Conservation (phyloP, 73 alveolate species). For the Urostyla sp. region DNA sequence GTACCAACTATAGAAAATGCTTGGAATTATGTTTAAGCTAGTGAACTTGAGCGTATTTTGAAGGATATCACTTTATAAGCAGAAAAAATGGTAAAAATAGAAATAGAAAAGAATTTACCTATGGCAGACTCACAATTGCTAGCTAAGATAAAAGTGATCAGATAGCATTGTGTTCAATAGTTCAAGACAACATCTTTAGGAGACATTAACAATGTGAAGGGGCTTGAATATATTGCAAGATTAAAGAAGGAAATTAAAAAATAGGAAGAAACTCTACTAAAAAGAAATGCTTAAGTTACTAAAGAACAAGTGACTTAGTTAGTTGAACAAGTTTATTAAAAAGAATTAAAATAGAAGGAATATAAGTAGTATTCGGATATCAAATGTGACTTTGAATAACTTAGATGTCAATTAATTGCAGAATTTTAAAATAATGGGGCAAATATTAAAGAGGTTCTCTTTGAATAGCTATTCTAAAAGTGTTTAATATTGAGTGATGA, state of each 20-base stretch:
- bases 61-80: conserved; percentile 1
- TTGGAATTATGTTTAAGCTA: conserved; percentile 74
- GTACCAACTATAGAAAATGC: conserved; percentile 87
- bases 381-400: conserved; percentile 41
- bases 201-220: conserved; percentile 10
- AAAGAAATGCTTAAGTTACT: conserved; percentile 27
- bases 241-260: conserved; percentile 47
- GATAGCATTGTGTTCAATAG: not conserved
- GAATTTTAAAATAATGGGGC: not conserved
- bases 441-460: conserved; percentile 37
- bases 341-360: conserved; percentile 15
- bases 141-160: not conserved
- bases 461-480: conserved; percentile 26
- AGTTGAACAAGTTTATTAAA: not conserved
- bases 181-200: conserved; percentile 34
- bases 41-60: conserved; percentile 42
- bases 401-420: conserved; percentile 16
- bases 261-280: not conserved
- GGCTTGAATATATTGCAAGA: conserved; percentile 12
- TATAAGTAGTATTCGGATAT: conserved; percentile 27
- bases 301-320: not conserved
- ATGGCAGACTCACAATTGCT: conserved; percentile 7
- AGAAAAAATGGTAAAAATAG: not conserved
- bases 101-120: conserved; percentile 1
- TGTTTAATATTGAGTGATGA: conserved; percentile 35